Evolutionary conservation across 148 eudicot species (phyloP).

Genomic region (Amaranthus hypochondriacus): DNA sequence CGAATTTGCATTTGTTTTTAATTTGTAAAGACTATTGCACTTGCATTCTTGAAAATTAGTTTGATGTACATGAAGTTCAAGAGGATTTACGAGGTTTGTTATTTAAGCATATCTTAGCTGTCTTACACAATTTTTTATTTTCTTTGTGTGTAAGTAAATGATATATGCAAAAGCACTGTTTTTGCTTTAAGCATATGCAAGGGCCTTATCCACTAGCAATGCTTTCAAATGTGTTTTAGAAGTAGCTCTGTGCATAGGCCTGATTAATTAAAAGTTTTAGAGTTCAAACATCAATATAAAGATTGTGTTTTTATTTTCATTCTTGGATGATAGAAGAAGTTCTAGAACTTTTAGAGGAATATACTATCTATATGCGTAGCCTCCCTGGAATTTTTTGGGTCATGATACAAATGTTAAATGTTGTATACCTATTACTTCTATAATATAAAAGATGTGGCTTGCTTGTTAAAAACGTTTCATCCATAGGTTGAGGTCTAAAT

Average conservation of each 20-base stretch:
- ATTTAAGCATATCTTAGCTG: not conserved
- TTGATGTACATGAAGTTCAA: conserved; percentile 76
- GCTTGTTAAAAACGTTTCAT: no score
- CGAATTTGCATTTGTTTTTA: no score
- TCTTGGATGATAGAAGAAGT: not conserved
- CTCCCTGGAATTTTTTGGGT: no score
- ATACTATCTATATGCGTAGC: no score
- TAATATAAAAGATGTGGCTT: no score
- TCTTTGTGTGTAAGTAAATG: not conserved
- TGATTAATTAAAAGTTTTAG: not conserved
- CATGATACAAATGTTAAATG: no score
- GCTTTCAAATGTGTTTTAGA: not conserved
- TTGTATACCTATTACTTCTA: no score
- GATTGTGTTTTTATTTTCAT: not conserved
- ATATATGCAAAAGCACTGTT: not conserved
- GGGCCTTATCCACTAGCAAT: no score
- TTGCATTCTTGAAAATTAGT: conserved; percentile 58
- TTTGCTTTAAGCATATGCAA: not conserved
- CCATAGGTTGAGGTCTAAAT: no score
- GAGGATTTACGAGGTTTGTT: conserved; percentile 78
- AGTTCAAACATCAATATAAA: not conserved
- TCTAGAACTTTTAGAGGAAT: no score
- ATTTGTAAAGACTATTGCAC: conserved; percentile 55
- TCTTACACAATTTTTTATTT: not conserved
- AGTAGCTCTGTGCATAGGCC: not conserved